These are phyloP conservation scores for Penstemon davidsonii DNA, from an alignment of 257 asterid species.

Conservation along the genomic window DNA sequence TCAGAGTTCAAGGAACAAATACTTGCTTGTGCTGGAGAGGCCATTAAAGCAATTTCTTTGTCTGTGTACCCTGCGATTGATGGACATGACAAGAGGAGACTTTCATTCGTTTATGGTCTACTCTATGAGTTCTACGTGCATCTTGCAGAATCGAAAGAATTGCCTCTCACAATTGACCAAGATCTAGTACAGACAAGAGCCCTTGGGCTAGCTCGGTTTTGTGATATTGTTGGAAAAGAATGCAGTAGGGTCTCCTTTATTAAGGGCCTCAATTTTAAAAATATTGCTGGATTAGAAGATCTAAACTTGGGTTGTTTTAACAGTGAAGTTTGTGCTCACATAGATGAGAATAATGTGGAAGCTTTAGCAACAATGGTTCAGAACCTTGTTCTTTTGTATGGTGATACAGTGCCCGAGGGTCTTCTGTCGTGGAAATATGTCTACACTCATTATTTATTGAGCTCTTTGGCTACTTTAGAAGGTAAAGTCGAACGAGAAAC, in stretches of 20 bases:
- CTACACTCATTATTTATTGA: slow-evolving; percentile 53
- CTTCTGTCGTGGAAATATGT: slow-evolving; percentile 66
- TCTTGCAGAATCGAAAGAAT: slow-evolving; percentile 47
- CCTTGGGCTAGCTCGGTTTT: slow-evolving; percentile 46
- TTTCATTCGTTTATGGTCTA: slow-evolving; percentile 68
- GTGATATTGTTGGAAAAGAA: slow-evolving; percentile 64
- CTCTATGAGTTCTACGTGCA: slow-evolving; percentile 78
- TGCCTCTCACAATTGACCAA: slow-evolving; percentile 34
- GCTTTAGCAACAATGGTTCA: slow-evolving; percentile 83
- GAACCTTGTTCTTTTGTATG: slow-evolving; percentile 54
- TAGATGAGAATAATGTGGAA: slow-evolving; percentile 68
- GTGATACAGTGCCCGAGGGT: slow-evolving; percentile 51
- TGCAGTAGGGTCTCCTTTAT: slow-evolving; percentile 75
- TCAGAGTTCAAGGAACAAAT: slow-evolving; percentile 59
- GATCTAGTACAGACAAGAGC: slow-evolving; percentile 34
- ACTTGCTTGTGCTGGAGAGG: slow-evolving; percentile 59
- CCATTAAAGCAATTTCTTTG: slow-evolving; percentile 50
- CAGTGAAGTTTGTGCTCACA: slow-evolving; percentile 67
- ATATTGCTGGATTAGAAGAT: slow-evolving; percentile 67
- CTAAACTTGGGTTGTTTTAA: slow-evolving; percentile 69
- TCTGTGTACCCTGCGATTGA: slow-evolving; percentile 70
- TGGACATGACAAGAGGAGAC: slow-evolving; percentile 86
- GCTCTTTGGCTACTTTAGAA: slow-evolving; percentile 62
- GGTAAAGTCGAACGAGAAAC: slow-evolving; percentile 49
- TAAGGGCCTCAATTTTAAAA: slow-evolving; percentile 68